phyloP scores from a whole-genome alignment of 257 asterid species.

The Solanum medicagineum region DNA sequence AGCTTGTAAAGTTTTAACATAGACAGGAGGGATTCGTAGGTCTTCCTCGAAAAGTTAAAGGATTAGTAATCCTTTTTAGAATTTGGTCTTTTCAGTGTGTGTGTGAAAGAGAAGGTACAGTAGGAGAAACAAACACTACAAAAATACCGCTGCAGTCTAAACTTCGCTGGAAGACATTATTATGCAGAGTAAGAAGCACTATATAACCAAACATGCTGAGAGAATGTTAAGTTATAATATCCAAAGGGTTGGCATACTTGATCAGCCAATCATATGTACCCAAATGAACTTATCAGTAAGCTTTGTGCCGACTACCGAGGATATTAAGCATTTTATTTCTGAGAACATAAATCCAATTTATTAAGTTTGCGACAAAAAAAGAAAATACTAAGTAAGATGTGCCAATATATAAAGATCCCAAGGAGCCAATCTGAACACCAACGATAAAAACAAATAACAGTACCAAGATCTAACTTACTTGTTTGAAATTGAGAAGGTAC shows the following conservation, averaged over 20 bases:
- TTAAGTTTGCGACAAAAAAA: background rate
- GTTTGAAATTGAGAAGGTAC: constrained; percentile 98
- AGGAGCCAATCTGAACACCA: background rate
- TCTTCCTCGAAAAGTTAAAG: no score
- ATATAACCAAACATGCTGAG: background rate
- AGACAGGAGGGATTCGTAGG: no score
- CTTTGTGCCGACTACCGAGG: background rate
- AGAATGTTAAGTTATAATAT: background rate
- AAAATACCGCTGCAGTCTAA: background rate
- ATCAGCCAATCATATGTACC: background rate
- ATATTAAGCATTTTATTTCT: background rate
- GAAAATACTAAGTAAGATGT: background rate
- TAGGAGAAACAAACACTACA: background rate
- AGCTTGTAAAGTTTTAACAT: no score
- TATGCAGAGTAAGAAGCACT: background rate
- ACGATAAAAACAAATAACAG: background rate
- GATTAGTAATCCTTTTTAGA: no score
- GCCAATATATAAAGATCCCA: background rate
- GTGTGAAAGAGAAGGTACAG: background rate
- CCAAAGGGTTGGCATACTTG: background rate
- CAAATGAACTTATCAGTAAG: background rate
- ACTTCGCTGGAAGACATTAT: background rate
- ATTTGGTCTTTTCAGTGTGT: background rate
- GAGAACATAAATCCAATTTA: background rate
- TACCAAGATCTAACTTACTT: constrained; percentile 37